These are phyloP conservation scores for Alternaria sp. DNA, from an alignment of 2,329 filamentous ascomycete genomes.

Conservation along the genomic window DNA sequence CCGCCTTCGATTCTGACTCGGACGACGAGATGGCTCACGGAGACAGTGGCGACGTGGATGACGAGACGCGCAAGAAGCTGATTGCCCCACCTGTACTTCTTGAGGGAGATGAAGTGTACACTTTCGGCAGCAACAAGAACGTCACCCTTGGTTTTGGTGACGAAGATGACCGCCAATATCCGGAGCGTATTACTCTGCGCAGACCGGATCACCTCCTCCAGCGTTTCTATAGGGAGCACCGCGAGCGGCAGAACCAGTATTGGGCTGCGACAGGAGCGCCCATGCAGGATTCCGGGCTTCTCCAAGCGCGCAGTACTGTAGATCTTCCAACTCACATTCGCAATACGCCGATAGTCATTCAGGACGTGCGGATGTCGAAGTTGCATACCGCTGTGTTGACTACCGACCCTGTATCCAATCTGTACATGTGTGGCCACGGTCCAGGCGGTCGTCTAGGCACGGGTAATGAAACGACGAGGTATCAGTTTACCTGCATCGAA, in stretches of 20 bases:
- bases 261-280: slow-evolving; percentile 50
- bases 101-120: slow-evolving; percentile 84
- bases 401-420: slow-evolving; percentile 83
- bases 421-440: slow-evolving; percentile 92
- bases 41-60: slow-evolving; percentile 54
- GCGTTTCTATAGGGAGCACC: slow-evolving; percentile 75
- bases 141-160: slow-evolving; percentile 92
- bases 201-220: slow-evolving; percentile 80
- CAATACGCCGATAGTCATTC: slow-evolving; percentile 76
- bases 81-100: slow-evolving; percentile 51
- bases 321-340: slow-evolving; percentile 77
- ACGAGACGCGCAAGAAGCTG: slow-evolving; percentile 34
- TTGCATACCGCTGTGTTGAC: slow-evolving; percentile 90
- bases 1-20: slow-evolving; percentile 57
- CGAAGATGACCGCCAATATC: slow-evolving; percentile 91
- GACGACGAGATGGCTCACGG: slow-evolving; percentile 59
- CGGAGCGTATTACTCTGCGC: slow-evolving; percentile 79
- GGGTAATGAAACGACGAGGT: slow-evolving; percentile 88
- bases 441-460: slow-evolving; percentile 88
- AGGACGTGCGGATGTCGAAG: slow-evolving; percentile 88
- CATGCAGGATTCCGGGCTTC: slow-evolving; percentile 28
- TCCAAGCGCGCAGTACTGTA: slow-evolving; percentile 49
- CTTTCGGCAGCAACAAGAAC: slow-evolving; percentile 97
- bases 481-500: slow-evolving; percentile 84
- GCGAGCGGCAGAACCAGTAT: slow-evolving; percentile 56